Evolutionary conservation across 2,329 filamentous ascomycete genomes (phyloP).

Genomic region (Claviceps pusilla): DNA sequence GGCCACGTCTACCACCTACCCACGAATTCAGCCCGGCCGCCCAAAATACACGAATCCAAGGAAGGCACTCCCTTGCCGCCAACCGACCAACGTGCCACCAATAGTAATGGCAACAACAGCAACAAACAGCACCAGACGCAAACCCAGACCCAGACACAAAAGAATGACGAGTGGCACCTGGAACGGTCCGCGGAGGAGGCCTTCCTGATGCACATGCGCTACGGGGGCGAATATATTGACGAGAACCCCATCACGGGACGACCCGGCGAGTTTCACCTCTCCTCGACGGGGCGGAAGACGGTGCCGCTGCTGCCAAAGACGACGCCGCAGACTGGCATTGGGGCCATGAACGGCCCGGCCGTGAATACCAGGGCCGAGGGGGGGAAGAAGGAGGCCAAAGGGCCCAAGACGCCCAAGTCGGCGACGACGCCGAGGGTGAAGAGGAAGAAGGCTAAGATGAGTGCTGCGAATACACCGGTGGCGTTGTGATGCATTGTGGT

Average conservation of each 20-base stretch:
- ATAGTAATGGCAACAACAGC: conserved; percentile 3
- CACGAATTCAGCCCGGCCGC: conserved; percentile 9
- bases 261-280: conserved; percentile 50
- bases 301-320: conserved; percentile 19
- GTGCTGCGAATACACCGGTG: conserved; percentile 18
- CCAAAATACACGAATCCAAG: conserved; percentile 26
- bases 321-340: conserved; percentile 16
- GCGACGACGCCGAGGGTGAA: conserved; percentile 28
- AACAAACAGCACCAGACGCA: conserved; percentile 7
- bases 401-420: conserved; percentile 29
- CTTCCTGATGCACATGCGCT: conserved; percentile 39
- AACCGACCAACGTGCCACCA: conserved; percentile 18
- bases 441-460: conserved; percentile 33
- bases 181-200: conserved; percentile 42
- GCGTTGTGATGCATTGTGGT: conserved; percentile 8
- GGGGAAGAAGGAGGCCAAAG: conserved; percentile 32
- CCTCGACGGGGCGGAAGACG: conserved; percentile 41
- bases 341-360: conserved; percentile 19
- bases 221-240: conserved; percentile 51
- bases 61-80: conserved; percentile 28
- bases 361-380: conserved; percentile 28
- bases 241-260: conserved; percentile 53
- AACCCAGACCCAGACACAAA: conserved; percentile 12
- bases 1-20: conserved; percentile 37
- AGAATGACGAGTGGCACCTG: conserved; percentile 24